Conservation (phyloP, 305 asterid species). For the Nicotiana rustica region DNA sequence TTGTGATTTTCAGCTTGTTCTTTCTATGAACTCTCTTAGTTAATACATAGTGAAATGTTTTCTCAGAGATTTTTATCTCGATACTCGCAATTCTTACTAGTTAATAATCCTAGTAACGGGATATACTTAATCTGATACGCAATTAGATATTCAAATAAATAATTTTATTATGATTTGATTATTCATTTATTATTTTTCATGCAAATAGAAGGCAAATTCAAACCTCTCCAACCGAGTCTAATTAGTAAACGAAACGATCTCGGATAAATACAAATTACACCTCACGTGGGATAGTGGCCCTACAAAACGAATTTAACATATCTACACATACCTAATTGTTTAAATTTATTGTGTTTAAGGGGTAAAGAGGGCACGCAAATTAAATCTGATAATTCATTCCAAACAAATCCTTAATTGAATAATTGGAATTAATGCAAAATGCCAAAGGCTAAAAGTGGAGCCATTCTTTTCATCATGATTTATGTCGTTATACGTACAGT, state of each 20-base stretch:
- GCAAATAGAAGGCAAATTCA: no score
- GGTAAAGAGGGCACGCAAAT: not conserved
- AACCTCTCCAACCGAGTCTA: not conserved
- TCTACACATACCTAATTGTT: not conserved
- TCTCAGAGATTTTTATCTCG: no score
- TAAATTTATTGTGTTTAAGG: no score
- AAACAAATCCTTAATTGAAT: not conserved
- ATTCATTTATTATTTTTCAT: no score
- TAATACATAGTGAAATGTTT: no score
- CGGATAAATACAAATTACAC: not conserved
- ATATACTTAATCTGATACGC: no score
- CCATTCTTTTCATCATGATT: not conserved
- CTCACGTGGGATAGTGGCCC: not conserved
- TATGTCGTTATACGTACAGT: not conserved
- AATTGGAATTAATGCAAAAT: not conserved
- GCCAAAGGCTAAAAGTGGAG: constrained; percentile 27
- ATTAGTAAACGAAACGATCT: not conserved
- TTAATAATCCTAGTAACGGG: no score
- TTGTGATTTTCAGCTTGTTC: no score
- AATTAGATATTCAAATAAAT: no score
- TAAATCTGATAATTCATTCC: not conserved
- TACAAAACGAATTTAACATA: not conserved
- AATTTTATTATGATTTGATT: no score
- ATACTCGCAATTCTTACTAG: no score
- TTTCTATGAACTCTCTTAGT: no score